These are phyloP conservation scores for Pharus latifolius DNA, from an alignment of 176 grass and related monocot species.

Conservation along the genomic window DNA sequence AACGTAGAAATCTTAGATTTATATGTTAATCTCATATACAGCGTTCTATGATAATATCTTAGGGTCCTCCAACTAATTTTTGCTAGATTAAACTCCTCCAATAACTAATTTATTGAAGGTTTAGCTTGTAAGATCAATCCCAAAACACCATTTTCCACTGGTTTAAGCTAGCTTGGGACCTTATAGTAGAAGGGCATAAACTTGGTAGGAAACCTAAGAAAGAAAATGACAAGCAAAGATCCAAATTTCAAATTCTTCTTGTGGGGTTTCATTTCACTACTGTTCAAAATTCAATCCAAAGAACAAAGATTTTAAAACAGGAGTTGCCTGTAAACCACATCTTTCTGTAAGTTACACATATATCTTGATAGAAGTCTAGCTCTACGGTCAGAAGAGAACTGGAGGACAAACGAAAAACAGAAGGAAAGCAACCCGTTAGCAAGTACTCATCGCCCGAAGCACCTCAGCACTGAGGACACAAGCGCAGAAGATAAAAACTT, in stretches of 20 bases:
- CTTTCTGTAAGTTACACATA: background rate
- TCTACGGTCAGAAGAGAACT: background rate
- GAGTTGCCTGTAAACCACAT: background rate
- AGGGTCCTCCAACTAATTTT: no score
- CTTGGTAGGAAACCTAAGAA: no score
- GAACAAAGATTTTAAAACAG: background rate
- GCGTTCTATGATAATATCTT: no score
- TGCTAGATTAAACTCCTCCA: no score
- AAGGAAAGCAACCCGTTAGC: constrained; percentile 23
- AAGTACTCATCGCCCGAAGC: constrained; percentile 68
- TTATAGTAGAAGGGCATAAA: no score
- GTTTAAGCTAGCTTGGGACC: no score
- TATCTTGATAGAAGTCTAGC: background rate
- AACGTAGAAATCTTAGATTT: no score
- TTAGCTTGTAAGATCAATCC: no score
- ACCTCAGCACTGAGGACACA: constrained; percentile 58
- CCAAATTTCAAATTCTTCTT: background rate
- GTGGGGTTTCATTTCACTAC: background rate
- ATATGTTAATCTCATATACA: no score
- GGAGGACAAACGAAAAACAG: no score
- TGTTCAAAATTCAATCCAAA: background rate
- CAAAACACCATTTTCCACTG: no score
- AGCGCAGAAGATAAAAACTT: constrained; percentile 79
- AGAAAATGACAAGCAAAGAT: background rate
- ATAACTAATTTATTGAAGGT: no score